A percentile compares a stretch with the other conserved stretches of the same genome.
Conservation (phyloP, 2,329 filamentous ascomycete species). For the Dactylellina drechsleri region DNA sequence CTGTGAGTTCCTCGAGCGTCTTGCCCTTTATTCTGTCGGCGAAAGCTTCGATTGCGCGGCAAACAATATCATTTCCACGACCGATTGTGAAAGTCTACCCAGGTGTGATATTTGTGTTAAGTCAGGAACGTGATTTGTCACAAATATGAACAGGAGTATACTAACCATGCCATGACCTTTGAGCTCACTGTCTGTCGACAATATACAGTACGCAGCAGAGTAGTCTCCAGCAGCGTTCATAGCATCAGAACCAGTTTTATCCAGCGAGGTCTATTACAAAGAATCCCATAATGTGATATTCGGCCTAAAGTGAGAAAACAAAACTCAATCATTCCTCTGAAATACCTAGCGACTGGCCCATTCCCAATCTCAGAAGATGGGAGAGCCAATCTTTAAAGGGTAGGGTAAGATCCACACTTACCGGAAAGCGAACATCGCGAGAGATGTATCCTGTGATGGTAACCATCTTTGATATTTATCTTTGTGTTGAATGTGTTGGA, state of each 20-base stretch:
- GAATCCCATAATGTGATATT: neutral
- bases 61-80: constrained; percentile 92
- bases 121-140: neutral
- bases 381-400: constrained; percentile 10
- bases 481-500: constrained; percentile 32
- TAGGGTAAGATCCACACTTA: constrained; percentile 59
- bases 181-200: constrained; percentile 78
- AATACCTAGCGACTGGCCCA: constrained; percentile 39
- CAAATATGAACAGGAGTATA: constrained; percentile 7
- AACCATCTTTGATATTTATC: constrained; percentile 62
- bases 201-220: constrained; percentile 91
- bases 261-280: constrained; percentile 76
- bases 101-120: neutral
- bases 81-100: constrained; percentile 78
- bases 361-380: constrained; percentile 19
- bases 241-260: constrained; percentile 95
- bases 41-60: constrained; percentile 81
- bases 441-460: constrained; percentile 78
- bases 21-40: constrained; percentile 79
- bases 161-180: constrained; percentile 81
- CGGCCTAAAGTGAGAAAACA: constrained; percentile 37
- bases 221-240: constrained; percentile 97
- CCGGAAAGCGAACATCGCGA: constrained; percentile 78
- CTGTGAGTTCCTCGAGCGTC: constrained; percentile 79
- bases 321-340: constrained; percentile 48